Base-by-base conservation (phyloP, 2,329 filamentous ascomycete genomes). In the Dactylonectria estremocensis region DNA sequence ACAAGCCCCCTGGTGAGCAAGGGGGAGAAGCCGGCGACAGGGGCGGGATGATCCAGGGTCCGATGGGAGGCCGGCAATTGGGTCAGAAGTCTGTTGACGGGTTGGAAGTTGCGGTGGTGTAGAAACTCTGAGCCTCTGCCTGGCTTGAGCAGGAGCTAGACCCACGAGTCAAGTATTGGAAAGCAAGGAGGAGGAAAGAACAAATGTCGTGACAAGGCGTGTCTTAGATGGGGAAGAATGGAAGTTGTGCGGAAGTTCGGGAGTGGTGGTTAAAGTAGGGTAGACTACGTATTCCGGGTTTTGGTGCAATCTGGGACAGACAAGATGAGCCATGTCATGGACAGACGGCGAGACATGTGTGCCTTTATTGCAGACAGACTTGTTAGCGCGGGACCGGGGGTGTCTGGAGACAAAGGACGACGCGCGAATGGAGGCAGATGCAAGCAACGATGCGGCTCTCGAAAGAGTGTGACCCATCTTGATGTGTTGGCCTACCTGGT, bases 401-500 rank as follows among this genome's bases (percentile, higher is more conserved):
- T 82, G 82, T 84, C 81, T 77, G 79, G 80, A 83, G 78, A 80
- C 76, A 78, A 74, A 74, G 72, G 64, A 80, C 71, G 79, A 81
- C 77, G 76, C 75, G 75, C 74, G 77, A 79, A 80, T 79, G 69
- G 77, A 80, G 74, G 77, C 74, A 88, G 85, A 88, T 86, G 87
- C 87, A 89, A 84, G 86, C 86, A 81, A 82, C 85, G 83, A 89
- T 91, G 89, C 89, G 89, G 89, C 89, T 90, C 88, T 90, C 86
- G 69, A 77, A 77, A 87, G 82, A 87, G 87, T 89, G 88, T 88
- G 88, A 89, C 88, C 89, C 88, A 89, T 90, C 84, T 86, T 93
- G 93, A 95, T 97, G 94, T 92, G 94, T 88, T 97, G 94, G 94
- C 94, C 91, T 91, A 86, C 87, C 87, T 92, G 87, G 87, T 90